Base-by-base conservation (phyloP, 441 rosid genomes). In the Adansonia madagascariensis region DNA sequence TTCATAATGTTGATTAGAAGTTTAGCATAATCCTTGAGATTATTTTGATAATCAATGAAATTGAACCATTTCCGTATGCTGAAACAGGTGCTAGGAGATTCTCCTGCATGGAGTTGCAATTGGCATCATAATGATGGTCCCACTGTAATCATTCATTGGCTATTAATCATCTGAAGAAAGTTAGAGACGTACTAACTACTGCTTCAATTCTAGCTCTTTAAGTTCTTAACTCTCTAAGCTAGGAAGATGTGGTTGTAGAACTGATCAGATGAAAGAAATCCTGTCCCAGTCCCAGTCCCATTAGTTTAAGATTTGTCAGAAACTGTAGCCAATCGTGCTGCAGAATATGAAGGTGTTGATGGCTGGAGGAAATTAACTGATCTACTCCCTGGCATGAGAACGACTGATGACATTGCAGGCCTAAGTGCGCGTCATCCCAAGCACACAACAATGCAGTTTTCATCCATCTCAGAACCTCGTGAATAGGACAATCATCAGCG, bases 331-430 rank as follows among this genome's bases (percentile, higher is more conserved):
- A 70, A 77, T 80, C 68, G 74, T 7, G 78, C 77, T 18, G 72
- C 71, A 15, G 84, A 76, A 76, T 80, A 78, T 8, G 83, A 81
- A 47, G 80, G 78, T 35, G 77, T 20, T 55, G 79, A 69, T 1
- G 84, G 91, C 10, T 41, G 85, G 8, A 87, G 88, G 50, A 87
- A 90, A 35, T 80, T 74, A 18, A 76, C 74, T 7, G 84, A 81
- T 39, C 84, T 68, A 75, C 84, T 75, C 39, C 79, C 73, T 10
- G 85, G 84, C 90, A 86, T 88, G n/a, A 84, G 84, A 63, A 84
- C 64, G 71, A 83, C 74, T 4, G 75, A 14, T n/a, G 86, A 84
- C 89, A 83, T 83, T 10, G 81, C 78, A 49, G 88, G 89, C 77
- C 91, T 83, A 14, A 59, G 63, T 0, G 17, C 74, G 88, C 86